A percentile compares a stretch with the other conserved stretches of the same genome.
Evolutionary conservation across 176 grass and related monocot genomes (phyloP).

Genomic region (Musa acuminata): DNA sequence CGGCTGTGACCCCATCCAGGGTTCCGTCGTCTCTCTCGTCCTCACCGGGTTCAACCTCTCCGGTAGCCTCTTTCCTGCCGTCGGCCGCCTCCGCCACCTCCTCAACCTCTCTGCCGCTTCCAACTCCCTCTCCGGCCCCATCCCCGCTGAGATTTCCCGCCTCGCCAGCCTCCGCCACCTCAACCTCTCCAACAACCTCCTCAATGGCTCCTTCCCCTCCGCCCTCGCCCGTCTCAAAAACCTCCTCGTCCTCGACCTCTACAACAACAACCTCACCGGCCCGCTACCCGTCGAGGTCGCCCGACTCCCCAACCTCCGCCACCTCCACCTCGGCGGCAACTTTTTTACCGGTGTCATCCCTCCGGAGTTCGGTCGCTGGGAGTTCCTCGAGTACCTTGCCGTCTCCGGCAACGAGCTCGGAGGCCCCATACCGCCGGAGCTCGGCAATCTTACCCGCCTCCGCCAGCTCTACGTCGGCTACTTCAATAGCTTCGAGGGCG

Average conservation of each 20-base stretch:
- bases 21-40: neutral
- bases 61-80: neutral
- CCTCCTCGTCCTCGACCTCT: conserved; percentile 73
- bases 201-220: conserved; percentile 67
- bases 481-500: conserved; percentile 71
- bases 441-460: conserved; percentile 60
- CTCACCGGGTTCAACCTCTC: conserved; percentile 5
- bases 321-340: conserved; percentile 87
- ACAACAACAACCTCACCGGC: conserved; percentile 90
- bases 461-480: conserved; percentile 73
- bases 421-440: conserved; percentile 50
- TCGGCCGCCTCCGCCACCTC: conserved; percentile 24
- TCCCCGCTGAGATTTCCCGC: conserved; percentile 45
- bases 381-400: conserved; percentile 56
- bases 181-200: conserved; percentile 89
- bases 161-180: conserved; percentile 48
- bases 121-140: conserved; percentile 57
- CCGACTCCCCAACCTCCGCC: conserved; percentile 45
- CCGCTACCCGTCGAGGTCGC: conserved; percentile 41
- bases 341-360: conserved; percentile 79
- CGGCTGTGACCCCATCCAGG: conserved; percentile 29
- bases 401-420: conserved; percentile 87
- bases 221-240: conserved; percentile 25
- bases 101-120: conserved; percentile 58
- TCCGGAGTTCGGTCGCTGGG: conserved; percentile 54